Evolutionary conservation across 2,329 filamentous ascomycete species (phyloP).

Genomic region (Harringtonia aguacate): DNA sequence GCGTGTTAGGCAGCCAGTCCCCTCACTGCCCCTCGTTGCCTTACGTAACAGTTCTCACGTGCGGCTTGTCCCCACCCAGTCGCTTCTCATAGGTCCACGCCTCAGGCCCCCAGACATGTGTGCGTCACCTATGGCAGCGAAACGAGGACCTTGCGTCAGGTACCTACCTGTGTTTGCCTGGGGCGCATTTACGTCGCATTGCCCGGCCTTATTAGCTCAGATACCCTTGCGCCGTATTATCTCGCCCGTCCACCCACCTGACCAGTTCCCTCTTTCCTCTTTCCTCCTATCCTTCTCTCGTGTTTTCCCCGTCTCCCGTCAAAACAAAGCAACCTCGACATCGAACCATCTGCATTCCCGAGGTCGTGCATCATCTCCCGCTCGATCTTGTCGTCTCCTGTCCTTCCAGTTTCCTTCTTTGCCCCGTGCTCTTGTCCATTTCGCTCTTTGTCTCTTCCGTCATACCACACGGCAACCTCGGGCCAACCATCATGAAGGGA

Average conservation of each 20-base stretch:
- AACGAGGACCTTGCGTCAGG: neutral
- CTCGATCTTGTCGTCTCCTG: constrained; percentile 1
- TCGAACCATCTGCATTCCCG: neutral
- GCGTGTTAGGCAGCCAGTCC: too few species aligned
- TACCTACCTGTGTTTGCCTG: too few species aligned
- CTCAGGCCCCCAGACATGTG: too few species aligned
- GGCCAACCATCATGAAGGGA: constrained; percentile 65
- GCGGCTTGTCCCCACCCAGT: too few species aligned
- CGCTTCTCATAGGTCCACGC: too few species aligned
- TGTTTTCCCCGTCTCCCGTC: neutral
- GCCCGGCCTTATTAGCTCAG: neutral
- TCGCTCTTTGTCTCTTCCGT: neutral
- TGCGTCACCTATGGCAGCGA: too few species aligned
- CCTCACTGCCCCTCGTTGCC: too few species aligned
- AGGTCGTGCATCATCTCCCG: constrained; percentile 4
- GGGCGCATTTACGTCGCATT: too few species aligned
- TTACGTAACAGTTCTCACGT: too few species aligned
- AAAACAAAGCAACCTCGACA: neutral
- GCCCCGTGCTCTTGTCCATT: neutral
- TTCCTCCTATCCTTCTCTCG: constrained; percentile 1
- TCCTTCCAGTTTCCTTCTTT: constrained; percentile 1
- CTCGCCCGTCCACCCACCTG: neutral
- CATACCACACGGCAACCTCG: constrained; percentile 10
- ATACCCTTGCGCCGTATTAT: neutral
- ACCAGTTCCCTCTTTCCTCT: neutral